phyloP scores from a whole-genome alignment of 2,329 filamentous ascomycete genomes.

The Arachnomyces sp. region DNA sequence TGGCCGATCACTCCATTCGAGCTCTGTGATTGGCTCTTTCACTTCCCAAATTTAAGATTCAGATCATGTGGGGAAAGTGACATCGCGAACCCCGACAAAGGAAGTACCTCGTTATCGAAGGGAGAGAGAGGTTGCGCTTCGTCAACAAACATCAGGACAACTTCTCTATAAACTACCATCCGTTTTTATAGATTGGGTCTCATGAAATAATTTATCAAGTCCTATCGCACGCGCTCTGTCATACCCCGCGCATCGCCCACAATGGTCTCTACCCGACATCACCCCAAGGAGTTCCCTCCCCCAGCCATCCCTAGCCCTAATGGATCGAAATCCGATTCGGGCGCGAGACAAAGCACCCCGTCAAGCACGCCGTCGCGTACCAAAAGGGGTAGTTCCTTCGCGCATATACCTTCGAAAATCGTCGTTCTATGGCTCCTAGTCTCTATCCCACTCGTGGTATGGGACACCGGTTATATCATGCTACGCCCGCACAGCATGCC shows the following conservation, averaged over 20 bases:
- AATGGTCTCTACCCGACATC: conserved; percentile 51
- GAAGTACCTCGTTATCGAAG: no score
- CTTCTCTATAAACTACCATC: background rate
- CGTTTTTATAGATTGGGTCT: background rate
- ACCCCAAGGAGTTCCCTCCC: conserved; percentile 43
- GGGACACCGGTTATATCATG: conserved; percentile 75
- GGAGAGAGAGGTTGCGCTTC: no score
- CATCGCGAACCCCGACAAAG: no score
- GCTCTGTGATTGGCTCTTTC: no score
- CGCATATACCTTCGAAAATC: conserved; percentile 52
- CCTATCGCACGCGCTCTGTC: conserved; percentile 1
- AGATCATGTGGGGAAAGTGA: no score
- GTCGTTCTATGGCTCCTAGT: conserved; percentile 63
- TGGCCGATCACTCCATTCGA: no score
- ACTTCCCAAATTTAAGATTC: no score
- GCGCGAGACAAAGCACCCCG: conserved; percentile 20
- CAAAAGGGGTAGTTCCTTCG: conserved; percentile 33
- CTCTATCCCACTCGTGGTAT: conserved; percentile 68
- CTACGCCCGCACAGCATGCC: conserved; percentile 74
- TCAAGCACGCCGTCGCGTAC: conserved; percentile 19
- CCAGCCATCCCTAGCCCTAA: conserved; percentile 19
- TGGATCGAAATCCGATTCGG: conserved; percentile 14
- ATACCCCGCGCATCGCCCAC: conserved; percentile 8
- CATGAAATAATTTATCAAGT: conserved; percentile 1
- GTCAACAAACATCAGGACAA: no score